A percentile compares a stretch with the other conserved stretches of the same genome.
phyloP scores from a whole-genome alignment of 2,329 filamentous ascomycete genomes.

The Fusarium oligoseptatum region DNA sequence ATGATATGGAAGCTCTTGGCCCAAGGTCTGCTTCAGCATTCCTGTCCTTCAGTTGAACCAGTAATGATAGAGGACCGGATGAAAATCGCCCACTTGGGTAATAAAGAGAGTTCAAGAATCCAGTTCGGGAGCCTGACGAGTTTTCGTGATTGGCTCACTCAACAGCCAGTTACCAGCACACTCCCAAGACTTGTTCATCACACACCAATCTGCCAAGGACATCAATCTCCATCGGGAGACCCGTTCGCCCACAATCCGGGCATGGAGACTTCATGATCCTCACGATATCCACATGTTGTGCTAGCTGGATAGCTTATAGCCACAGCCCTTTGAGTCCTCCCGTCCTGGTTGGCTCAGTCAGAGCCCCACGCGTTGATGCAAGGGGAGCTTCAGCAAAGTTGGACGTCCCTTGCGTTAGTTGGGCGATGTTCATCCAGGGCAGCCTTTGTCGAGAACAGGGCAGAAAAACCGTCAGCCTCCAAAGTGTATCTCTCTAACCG shows the following conservation, averaged over 20 bases:
- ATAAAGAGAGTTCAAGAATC: neutral
- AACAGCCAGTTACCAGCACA: neutral
- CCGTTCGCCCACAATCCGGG: neutral
- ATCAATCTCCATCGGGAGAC: neutral
- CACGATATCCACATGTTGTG: neutral
- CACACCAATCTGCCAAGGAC: neutral
- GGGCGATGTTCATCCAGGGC: neutral
- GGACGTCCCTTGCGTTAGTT: constrained; percentile 28
- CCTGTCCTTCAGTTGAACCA: neutral
- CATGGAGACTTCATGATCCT: neutral
- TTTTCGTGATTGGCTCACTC: neutral
- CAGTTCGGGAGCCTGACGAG: neutral
- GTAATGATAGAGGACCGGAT: neutral
- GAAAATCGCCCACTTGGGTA: neutral
- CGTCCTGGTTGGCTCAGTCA: neutral
- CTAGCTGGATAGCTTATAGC: constrained; percentile 20
- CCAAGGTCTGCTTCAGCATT: neutral
- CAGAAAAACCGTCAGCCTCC: constrained; percentile 25
- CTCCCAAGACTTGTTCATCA: neutral
- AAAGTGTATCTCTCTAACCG: constrained; percentile 4
- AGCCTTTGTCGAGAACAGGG: neutral
- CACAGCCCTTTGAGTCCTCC: constrained; percentile 9
- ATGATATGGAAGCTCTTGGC: neutral
- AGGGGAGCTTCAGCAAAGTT: constrained; percentile 18
- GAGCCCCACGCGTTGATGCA: constrained; percentile 20